Evolutionary conservation across 176 grass and related monocot species (phyloP).

Genomic region (Triticum turgidum): DNA sequence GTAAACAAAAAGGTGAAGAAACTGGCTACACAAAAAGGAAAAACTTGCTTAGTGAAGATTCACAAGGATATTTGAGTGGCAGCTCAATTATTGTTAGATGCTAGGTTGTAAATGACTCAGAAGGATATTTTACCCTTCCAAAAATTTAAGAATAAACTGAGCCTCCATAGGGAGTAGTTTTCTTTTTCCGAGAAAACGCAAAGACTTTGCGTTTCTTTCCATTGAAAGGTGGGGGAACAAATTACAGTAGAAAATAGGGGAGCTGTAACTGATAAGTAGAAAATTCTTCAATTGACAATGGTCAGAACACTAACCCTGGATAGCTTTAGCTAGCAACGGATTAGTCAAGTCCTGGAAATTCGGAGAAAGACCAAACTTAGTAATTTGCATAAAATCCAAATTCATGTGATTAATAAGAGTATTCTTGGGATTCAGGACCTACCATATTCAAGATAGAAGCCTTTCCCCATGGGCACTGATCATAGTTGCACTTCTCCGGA

Average conservation of each 20-base stretch:
- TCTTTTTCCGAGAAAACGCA: too few species aligned
- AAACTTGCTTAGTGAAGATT: not conserved
- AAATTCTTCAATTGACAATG: not conserved
- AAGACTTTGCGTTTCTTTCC: too few species aligned
- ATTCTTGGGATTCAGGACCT: slow-evolving; percentile 12
- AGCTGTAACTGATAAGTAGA: slow-evolving; percentile 6
- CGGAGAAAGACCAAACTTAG: slow-evolving; percentile 25
- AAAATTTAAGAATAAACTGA: not conserved
- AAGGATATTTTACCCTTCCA: not conserved
- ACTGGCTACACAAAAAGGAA: not conserved
- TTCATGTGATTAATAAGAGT: not conserved
- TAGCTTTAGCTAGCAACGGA: slow-evolving; percentile 78
- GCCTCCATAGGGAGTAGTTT: not conserved
- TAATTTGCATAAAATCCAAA: not conserved
- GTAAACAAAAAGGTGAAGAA: not conserved
- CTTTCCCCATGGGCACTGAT: slow-evolving; percentile 86
- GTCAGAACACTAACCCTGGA: slow-evolving; percentile 53
- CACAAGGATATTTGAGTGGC: not conserved
- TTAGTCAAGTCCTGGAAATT: slow-evolving; percentile 66
- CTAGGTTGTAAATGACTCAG: not conserved
- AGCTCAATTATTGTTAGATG: not conserved
- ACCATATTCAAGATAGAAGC: slow-evolving; percentile 93
- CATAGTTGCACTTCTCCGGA: slow-evolving; percentile 90
- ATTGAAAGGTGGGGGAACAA: too few species aligned
- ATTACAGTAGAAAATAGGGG: too few species aligned